Base-by-base conservation (phyloP, 805 yeast species). In the Teunomyces funiuensis region DNA sequence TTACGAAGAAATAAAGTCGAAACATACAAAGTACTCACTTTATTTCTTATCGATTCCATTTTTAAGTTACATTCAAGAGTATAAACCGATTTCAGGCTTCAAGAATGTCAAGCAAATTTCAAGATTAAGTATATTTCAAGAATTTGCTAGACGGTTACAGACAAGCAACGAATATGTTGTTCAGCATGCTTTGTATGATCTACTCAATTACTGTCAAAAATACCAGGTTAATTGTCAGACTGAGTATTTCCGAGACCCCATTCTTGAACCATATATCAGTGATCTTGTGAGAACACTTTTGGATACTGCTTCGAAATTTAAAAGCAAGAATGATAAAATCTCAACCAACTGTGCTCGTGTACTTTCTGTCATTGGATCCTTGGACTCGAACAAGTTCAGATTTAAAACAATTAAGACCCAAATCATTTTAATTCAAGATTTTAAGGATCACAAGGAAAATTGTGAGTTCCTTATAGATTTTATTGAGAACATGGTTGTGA, bases 321-420 rank as follows among this genome's bases (percentile, higher is more conserved):
- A 77, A 46, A 65, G 61, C 9, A 62, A 60, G 2, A 72, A 73
- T 48, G 62, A 67, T 7, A 65, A 66, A 1, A 73, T 89, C 6
- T 71, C 88, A 2, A 65, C 68, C 3, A 71, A 77, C 31, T 79
- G 91, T 53, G 80, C 95, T 0, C 73, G 73, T 39, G 85, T 88
- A 23, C 65, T 93, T 7, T 83, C 96, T 1, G 61, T 80, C 17
- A 71, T 93, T 30, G 98, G 98, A 0, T 79, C 88, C 0, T 55
- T 86, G 8, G 96, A 88, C 55, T 66, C 82, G 4, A 76, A 81
- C 36, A 74, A 75, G 45, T 74, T 82, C 44, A 76, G 60, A 16
- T 59, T 74, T 47, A 66, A 62, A 19, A 54, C 68, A 13, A 61
- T 73, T 40, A 69, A 66, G 41, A 60, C 68, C 25, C 72, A 73